Percentiles rank a stretch among this genome's conserved stretches.
phyloP scores from a whole-genome alignment of 495 filamentous ascomycete species.

The Penicillium atrosanguineum region DNA sequence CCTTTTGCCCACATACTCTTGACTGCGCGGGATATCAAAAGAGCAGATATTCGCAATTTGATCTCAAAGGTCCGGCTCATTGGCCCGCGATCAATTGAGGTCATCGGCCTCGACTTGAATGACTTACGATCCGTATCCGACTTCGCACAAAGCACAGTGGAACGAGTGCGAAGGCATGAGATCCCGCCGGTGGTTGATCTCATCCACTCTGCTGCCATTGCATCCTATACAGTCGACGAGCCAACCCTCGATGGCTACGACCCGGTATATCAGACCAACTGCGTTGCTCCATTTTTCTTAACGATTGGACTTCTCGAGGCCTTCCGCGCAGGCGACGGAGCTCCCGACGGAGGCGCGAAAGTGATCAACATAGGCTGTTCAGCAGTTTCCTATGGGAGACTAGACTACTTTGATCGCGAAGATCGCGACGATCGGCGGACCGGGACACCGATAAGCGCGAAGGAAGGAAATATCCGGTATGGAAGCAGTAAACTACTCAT shows the following conservation, averaged over 20 bases:
- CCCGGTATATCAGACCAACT: conserved; percentile 44
- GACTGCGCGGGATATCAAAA: conserved; percentile 33
- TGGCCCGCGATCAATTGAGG: conserved; percentile 40
- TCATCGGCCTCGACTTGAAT: conserved; percentile 32
- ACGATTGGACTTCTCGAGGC: conserved; percentile 42
- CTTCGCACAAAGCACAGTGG: conserved; percentile 34
- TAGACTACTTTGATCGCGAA: conserved; percentile 38
- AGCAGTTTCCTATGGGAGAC: conserved; percentile 30
- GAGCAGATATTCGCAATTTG: conserved; percentile 30
- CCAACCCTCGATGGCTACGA: conserved; percentile 39
- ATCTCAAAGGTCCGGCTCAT: conserved; percentile 33
- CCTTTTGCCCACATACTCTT: conserved; percentile 39
- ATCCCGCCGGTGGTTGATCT: conserved; percentile 38
- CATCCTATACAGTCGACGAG: conserved; percentile 36
- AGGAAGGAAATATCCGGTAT: conserved; percentile 36
- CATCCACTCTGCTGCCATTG: conserved; percentile 39
- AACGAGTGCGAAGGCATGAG: conserved; percentile 34
- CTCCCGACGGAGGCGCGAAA: conserved; percentile 31
- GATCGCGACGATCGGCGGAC: conserved; percentile 12
- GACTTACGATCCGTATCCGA: conserved; percentile 34
- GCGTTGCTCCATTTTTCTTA: conserved; percentile 38
- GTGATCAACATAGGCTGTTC: conserved; percentile 44
- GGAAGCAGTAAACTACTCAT: conserved; percentile 42
- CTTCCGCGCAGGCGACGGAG: conserved; percentile 38
- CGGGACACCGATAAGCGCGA: conserved; percentile 29